Conservation (phyloP, 2,329 filamentous ascomycete genomes). For the Beauveria varroae region DNA sequence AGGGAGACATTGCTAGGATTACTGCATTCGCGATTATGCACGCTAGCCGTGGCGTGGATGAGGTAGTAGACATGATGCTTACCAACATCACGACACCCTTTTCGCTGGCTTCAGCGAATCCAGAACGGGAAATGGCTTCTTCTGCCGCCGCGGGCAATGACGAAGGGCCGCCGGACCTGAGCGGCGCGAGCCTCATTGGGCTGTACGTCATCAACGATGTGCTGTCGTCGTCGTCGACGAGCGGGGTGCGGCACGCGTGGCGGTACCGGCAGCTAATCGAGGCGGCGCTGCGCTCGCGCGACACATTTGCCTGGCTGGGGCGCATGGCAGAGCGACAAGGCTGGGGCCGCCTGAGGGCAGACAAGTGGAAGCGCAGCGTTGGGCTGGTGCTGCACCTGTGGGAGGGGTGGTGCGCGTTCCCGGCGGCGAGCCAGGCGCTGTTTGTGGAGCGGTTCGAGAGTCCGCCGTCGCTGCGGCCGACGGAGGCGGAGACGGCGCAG, state of each 20-base stretch:
- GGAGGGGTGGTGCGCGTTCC: constrained; percentile 67
- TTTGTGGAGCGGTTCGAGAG: constrained; percentile 66
- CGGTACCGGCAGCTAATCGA: constrained; percentile 79
- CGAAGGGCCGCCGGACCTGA: constrained; percentile 50
- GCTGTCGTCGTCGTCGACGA: constrained; percentile 67
- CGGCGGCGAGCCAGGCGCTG: constrained; percentile 62
- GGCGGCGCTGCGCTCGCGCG: constrained; percentile 56
- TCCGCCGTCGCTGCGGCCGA: constrained; percentile 40
- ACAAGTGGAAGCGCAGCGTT: constrained; percentile 78
- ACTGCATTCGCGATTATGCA: constrained; percentile 87
- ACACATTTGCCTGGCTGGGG: constrained; percentile 70
- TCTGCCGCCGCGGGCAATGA: constrained; percentile 36
- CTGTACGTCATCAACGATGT: constrained; percentile 75
- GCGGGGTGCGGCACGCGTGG: constrained; percentile 77
- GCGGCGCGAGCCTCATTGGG: constrained; percentile 67
- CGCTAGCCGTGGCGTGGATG: constrained; percentile 75
- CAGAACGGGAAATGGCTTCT: constrained; percentile 36
- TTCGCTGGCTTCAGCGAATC: constrained; percentile 63
- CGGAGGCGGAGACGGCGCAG: constrained; percentile 24
- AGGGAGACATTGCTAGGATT: constrained; percentile 78
- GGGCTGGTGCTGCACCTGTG: constrained; percentile 62
- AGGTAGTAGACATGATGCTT: constrained; percentile 84
- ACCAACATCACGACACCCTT: constrained; percentile 75
- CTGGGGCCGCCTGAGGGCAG: constrained; percentile 75
- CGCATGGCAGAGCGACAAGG: constrained; percentile 60